Percentiles rank a stretch among this genome's conserved stretches.
phyloP scores from a whole-genome alignment of 768 basidiomycete genomes.

The Termitomyces sp. region DNA sequence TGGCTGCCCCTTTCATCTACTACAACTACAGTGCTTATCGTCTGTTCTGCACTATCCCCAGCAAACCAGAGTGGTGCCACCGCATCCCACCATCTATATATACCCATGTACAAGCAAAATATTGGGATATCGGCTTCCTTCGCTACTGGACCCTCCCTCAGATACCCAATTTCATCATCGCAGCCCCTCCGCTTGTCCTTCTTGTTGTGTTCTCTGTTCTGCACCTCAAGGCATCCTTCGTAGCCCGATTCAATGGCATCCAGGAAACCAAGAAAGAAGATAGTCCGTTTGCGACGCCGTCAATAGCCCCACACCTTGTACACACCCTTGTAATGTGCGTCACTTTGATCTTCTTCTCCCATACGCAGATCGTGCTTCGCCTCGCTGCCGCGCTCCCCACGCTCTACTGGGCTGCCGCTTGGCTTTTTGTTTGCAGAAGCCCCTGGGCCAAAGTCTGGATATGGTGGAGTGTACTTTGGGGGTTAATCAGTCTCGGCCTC shows the following conservation, averaged over 20 bases:
- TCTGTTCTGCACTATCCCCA: conserved; percentile 54
- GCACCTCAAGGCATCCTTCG: conserved; percentile 26
- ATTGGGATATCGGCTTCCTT: conserved; percentile 88
- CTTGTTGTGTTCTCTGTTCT: conserved; percentile 41
- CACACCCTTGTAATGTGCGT: conserved; percentile 64
- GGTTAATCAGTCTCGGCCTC: conserved; percentile 61
- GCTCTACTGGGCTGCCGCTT: conserved; percentile 84
- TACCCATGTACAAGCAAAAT: conserved; percentile 73
- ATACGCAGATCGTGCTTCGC: conserved; percentile 86
- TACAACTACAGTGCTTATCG: conserved; percentile 71
- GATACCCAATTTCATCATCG: conserved; percentile 85
- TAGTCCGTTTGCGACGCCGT: conserved; percentile 34
- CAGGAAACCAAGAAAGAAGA: background rate
- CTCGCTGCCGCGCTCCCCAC: conserved; percentile 74
- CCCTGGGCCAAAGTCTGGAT: conserved; percentile 63
- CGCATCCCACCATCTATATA: conserved; percentile 69
- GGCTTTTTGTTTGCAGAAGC: conserved; percentile 42
- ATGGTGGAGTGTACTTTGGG: conserved; percentile 79
- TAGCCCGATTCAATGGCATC: background rate
- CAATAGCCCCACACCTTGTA: conserved; percentile 69
- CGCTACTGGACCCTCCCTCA: conserved; percentile 84
- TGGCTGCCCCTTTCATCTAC: conserved; percentile 63
- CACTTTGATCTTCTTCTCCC: conserved; percentile 73
- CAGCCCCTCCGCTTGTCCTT: conserved; percentile 63
- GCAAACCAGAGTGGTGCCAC: conserved; percentile 62